These are phyloP conservation scores for Ganoderma boninense DNA, from an alignment of 1,284 basidiomycete genomes.

Conservation along the genomic window DNA sequence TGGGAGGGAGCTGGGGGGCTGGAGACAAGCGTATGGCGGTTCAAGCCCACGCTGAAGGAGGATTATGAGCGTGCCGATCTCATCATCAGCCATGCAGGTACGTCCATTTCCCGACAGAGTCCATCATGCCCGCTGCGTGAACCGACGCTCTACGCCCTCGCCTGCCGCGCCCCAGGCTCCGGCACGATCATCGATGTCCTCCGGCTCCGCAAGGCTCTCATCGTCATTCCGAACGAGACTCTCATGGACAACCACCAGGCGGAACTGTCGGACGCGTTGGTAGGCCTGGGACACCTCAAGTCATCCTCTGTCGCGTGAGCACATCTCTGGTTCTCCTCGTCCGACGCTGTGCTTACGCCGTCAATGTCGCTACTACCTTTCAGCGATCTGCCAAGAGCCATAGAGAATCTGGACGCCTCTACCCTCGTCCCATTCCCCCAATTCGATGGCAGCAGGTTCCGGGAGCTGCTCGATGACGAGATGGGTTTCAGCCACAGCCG, in stretches of 20 bases:
- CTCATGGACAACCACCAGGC: slow-evolving; percentile 95
- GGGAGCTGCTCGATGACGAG: slow-evolving; percentile 72
- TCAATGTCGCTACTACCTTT: slow-evolving; percentile 18
- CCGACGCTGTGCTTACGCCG: slow-evolving; percentile 22
- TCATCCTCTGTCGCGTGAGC: slow-evolving; percentile 69
- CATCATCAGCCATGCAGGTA: slow-evolving; percentile 94
- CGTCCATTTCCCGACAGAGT: slow-evolving; percentile 13
- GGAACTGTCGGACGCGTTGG: slow-evolving; percentile 84
- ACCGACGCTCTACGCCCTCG: neutral
- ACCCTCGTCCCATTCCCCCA: slow-evolving; percentile 67
- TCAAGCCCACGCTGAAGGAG: slow-evolving; percentile 74
- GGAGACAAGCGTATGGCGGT: slow-evolving; percentile 71
- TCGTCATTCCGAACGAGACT: slow-evolving; percentile 90
- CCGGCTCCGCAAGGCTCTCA: slow-evolving; percentile 75
- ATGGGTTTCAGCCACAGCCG: slow-evolving; percentile 63
- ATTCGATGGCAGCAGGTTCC: slow-evolving; percentile 71
- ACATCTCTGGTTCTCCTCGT: slow-evolving; percentile 6
- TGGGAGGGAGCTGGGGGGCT: slow-evolving; percentile 51
- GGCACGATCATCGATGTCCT: slow-evolving; percentile 94
- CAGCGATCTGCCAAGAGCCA: slow-evolving; percentile 63
- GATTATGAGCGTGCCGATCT: slow-evolving; percentile 76
- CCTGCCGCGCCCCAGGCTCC: slow-evolving; percentile 66
- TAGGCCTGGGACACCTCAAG: slow-evolving; percentile 67
- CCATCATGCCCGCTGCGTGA: neutral
- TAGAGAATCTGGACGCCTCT: slow-evolving; percentile 56